phyloP scores from a whole-genome alignment of 805 yeast genomes.

The Teunomyces kruisii region DNA sequence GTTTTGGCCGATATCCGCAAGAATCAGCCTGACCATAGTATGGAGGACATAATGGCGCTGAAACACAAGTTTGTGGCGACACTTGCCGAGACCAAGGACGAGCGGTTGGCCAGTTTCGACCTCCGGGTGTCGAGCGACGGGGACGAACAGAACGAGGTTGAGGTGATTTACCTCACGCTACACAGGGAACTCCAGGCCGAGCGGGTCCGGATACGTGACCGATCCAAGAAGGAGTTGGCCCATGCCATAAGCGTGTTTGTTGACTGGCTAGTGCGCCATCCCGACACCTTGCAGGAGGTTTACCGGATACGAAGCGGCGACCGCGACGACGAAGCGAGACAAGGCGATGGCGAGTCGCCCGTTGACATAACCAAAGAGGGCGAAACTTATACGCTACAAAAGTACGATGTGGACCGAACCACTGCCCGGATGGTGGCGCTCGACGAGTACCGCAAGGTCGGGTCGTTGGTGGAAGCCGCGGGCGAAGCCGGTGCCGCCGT shows the following conservation, averaged over 20 bases:
- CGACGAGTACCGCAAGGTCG: neutral
- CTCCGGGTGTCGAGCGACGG: slow-evolving; percentile 11
- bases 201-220: slow-evolving; percentile 5
- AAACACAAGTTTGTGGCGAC: slow-evolving; percentile 19
- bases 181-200: slow-evolving; percentile 20
- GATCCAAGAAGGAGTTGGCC: slow-evolving; percentile 13
- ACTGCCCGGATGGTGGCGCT: neutral
- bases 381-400: neutral
- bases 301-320: neutral
- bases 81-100: slow-evolving; percentile 25
- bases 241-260: slow-evolving; percentile 11
- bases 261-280: slow-evolving; percentile 14
- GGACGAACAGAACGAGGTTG: slow-evolving; percentile 22
- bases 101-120: slow-evolving; percentile 25
- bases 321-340: too few relatives aligned
- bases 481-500: neutral
- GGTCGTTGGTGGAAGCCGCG: neutral
- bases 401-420: neutral
- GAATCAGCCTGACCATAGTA: slow-evolving; percentile 9
- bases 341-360: too few relatives aligned
- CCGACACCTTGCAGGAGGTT: slow-evolving; percentile 6
- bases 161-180: slow-evolving; percentile 27
- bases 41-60: slow-evolving; percentile 13
- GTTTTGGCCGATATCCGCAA: slow-evolving; percentile 36
- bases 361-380: neutral